These are phyloP conservation scores for Globisporangium perplexum DNA, from an alignment of 352 stramenopile species.

Conservation along the genomic window DNA sequence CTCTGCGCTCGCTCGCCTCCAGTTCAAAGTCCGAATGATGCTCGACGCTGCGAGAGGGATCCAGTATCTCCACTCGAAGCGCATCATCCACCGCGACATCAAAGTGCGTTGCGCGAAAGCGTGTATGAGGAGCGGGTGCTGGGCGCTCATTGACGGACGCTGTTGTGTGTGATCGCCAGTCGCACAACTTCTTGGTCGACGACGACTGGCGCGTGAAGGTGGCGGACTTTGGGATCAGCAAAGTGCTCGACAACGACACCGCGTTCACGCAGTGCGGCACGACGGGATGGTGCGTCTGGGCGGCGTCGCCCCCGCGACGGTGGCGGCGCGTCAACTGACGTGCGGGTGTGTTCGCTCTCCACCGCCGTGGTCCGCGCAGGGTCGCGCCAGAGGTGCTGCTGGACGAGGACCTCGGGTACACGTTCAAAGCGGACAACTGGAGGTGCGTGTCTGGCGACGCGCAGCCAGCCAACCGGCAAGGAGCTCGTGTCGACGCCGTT, in stretches of 20 bases:
- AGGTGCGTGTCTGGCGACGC: slow-evolving; percentile 36
- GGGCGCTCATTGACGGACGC: not conserved
- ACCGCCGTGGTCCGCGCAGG: slow-evolving; percentile 23
- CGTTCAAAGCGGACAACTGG: slow-evolving; percentile 89
- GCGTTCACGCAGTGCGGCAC: slow-evolving; percentile 86
- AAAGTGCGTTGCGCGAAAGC: slow-evolving; percentile 39
- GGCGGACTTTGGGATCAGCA: slow-evolving; percentile 87
- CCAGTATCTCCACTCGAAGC: slow-evolving; percentile 83
- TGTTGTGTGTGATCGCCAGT: slow-evolving; percentile 25
- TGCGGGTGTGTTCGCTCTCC: not conserved
- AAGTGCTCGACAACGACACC: slow-evolving; percentile 80
- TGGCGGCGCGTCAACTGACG: not conserved
- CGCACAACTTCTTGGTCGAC: slow-evolving; percentile 88
- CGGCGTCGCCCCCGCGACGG: not conserved
- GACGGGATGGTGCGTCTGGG: slow-evolving; percentile 61
- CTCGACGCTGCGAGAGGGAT: slow-evolving; percentile 84
- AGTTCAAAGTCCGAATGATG: slow-evolving; percentile 91
- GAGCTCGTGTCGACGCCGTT: not conserved
- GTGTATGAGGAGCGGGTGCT: not conserved
- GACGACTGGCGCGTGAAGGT: slow-evolving; percentile 89
- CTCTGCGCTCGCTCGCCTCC: not conserved
- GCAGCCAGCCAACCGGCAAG: too few species aligned
- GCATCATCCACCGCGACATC: slow-evolving; percentile 88
- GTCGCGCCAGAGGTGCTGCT: slow-evolving; percentile 85
- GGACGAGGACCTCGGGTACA: slow-evolving; percentile 85